Evolutionary conservation across 2,329 filamentous ascomycete species (phyloP).

Genomic region (Beauveria sp.): DNA sequence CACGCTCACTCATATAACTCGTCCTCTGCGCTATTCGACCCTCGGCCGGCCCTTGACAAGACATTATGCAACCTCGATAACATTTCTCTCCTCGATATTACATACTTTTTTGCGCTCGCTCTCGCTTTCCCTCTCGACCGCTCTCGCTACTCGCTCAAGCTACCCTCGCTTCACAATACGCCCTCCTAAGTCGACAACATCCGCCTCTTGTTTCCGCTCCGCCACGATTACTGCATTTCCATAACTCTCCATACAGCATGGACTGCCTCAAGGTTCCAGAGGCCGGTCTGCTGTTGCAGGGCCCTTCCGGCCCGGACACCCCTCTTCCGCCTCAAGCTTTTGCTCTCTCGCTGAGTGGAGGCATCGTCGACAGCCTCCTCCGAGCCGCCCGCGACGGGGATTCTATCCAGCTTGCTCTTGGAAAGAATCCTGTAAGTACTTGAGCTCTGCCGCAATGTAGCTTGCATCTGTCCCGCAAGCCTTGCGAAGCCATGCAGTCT

Average conservation of each 20-base stretch:
- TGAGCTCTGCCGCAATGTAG: neutral
- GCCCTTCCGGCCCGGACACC: slow-evolving; percentile 35
- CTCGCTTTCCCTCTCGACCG: neutral
- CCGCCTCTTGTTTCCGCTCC: neutral
- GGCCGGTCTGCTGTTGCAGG: slow-evolving; percentile 48
- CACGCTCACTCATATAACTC: neutral
- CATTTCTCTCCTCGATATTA: neutral
- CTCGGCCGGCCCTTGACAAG: slow-evolving; percentile 2
- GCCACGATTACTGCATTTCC: neutral
- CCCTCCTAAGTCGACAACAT: neutral
- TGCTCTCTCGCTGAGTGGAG: slow-evolving; percentile 48
- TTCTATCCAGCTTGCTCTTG: slow-evolving; percentile 49
- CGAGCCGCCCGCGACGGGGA: slow-evolving; percentile 49
- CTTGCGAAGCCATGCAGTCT: neutral
- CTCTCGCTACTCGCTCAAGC: neutral
- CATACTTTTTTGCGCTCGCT: neutral
- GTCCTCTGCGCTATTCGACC: neutral
- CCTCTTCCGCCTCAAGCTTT: slow-evolving; percentile 48
- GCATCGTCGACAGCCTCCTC: slow-evolving; percentile 55
- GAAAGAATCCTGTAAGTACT: slow-evolving; percentile 51
- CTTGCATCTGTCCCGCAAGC: too few relatives aligned
- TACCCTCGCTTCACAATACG: neutral
- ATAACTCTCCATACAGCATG: slow-evolving; percentile 28
- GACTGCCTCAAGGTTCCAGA: slow-evolving; percentile 49
- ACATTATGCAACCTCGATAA: slow-evolving; percentile 1